Evolutionary conservation across 805 yeast genomes (phyloP).

Genomic region (Zygotorulaspora danielsina): DNA sequence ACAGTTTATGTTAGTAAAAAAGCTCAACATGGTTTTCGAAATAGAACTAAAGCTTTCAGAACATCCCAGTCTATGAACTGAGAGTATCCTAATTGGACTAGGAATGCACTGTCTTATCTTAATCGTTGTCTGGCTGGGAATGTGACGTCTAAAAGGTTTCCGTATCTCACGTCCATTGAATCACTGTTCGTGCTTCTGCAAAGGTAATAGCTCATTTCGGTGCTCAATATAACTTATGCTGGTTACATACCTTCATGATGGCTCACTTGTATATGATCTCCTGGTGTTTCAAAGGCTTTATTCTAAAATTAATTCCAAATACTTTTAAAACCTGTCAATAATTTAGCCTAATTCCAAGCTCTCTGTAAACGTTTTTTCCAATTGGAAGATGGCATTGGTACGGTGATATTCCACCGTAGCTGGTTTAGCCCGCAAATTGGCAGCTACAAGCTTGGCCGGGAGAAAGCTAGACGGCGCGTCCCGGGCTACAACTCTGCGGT

Average conservation of each 20-base stretch:
- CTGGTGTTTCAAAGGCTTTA: constrained; percentile 6
- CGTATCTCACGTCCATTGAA: no score
- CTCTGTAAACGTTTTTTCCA: constrained; percentile 24
- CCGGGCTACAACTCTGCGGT: no score
- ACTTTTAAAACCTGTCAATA: constrained; percentile 7
- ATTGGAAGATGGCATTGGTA: not conserved
- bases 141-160: not conserved
- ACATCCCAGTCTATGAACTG: no score
- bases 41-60: no score
- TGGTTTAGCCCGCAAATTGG: not conserved
- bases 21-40: no score
- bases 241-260: constrained; percentile 40
- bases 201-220: constrained; percentile 1
- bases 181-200: no score
- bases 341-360: constrained; percentile 27
- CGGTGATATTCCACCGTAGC: not conserved
- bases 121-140: not conserved
- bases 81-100: no score
- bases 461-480: no score
- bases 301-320: no score
- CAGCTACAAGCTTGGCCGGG: not conserved
- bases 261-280: constrained; percentile 32
- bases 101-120: not conserved
- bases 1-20: constrained; percentile 20
- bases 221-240: no score